Percentiles rank a stretch among this genome's conserved stretches.
These are phyloP conservation scores for Auriscalpium microsporum DNA, from an alignment of 768 basidiomycete genomes.

Conservation along the genomic window DNA sequence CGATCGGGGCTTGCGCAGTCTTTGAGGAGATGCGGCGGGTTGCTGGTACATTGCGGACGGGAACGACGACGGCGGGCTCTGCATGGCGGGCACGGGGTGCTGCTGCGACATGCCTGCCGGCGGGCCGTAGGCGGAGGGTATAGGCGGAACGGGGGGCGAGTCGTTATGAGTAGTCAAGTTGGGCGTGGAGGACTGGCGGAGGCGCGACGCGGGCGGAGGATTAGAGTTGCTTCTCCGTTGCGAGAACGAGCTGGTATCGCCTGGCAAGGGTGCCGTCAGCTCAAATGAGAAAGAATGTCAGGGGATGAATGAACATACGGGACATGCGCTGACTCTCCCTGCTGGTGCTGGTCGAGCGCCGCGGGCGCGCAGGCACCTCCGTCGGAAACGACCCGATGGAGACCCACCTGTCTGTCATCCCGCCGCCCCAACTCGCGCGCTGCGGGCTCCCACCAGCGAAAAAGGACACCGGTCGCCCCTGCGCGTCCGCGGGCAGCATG, in stretches of 20 bases:
- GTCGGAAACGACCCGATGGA: background rate
- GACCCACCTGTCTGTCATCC: conserved; percentile 12
- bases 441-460: background rate
- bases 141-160: conserved; percentile 6
- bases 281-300: background rate
- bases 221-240: conserved; percentile 8
- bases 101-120: no score
- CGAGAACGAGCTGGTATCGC: background rate
- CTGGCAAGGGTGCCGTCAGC: background rate
- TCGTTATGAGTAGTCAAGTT: background rate
- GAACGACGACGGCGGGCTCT: background rate
- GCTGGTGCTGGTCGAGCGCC: background rate
- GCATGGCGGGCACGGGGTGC: background rate
- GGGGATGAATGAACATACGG: background rate
- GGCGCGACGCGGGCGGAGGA: conserved; percentile 4
- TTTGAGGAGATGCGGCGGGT: background rate
- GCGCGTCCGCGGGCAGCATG: background rate
- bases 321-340: background rate
- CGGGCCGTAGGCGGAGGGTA: conserved; percentile 3
- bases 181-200: background rate
- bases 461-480: background rate
- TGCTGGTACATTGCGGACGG: background rate
- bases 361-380: background rate
- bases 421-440: conserved; percentile 1
- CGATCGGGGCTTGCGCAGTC: background rate